Conservation (phyloP, 2,329 filamentous ascomycete genomes). For the Fonsecaea monophora region DNA sequence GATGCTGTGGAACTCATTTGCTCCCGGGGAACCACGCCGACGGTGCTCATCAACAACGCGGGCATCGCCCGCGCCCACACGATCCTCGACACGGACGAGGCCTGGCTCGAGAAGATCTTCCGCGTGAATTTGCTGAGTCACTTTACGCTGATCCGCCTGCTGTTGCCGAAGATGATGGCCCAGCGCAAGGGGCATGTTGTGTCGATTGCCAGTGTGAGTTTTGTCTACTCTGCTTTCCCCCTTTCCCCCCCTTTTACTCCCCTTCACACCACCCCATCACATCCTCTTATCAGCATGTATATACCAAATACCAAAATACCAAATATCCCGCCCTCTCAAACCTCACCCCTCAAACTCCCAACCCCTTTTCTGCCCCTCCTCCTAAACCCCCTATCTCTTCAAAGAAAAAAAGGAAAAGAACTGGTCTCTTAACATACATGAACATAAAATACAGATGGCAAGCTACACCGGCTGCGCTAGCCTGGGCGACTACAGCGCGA, state of each 20-base stretch:
- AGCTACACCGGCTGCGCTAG: slow-evolving; percentile 66
- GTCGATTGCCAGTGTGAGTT: slow-evolving; percentile 63
- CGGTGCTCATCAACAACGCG: slow-evolving; percentile 75
- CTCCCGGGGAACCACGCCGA: slow-evolving; percentile 60
- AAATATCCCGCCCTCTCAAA: too few relatives aligned
- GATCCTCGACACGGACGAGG: slow-evolving; percentile 65
- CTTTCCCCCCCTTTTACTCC: background rate
- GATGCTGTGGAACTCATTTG: slow-evolving; percentile 62
- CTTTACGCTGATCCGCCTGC: slow-evolving; percentile 69
- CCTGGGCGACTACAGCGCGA: slow-evolving; percentile 71
- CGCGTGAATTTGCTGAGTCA: slow-evolving; percentile 73
- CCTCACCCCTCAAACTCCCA: too few relatives aligned
- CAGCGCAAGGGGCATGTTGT: slow-evolving; percentile 75
- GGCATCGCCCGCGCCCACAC: slow-evolving; percentile 65
- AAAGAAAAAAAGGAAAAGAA: too few relatives aligned
- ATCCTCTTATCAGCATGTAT: too few relatives aligned
- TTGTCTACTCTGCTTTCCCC: background rate
- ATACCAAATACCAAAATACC: too few relatives aligned
- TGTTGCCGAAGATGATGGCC: slow-evolving; percentile 69
- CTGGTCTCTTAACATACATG: too few relatives aligned
- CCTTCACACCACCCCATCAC: too few relatives aligned
- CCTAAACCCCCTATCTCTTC: too few relatives aligned
- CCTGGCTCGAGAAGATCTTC: slow-evolving; percentile 70
- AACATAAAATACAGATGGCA: slow-evolving; percentile 51
- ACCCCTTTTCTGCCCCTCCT: too few relatives aligned